Conservation (phyloP, 78 protist genomes). For the Diacronema lutheri region DNA sequence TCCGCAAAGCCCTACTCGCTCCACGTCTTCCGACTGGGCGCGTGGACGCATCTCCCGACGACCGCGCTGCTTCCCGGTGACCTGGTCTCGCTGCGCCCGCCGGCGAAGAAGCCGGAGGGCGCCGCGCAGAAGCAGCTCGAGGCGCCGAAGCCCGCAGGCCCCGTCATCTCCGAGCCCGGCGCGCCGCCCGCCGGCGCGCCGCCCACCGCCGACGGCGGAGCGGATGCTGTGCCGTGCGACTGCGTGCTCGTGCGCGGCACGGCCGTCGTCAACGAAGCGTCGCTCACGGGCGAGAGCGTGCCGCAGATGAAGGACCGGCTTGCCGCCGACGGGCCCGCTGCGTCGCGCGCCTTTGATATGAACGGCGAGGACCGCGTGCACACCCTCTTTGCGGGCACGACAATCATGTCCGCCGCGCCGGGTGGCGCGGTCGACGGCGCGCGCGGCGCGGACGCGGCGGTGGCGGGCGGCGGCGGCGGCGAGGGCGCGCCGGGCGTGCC, state of each 20-base stretch:
- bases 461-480: no score
- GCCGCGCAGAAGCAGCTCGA: neutral
- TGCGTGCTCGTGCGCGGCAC: conserved; percentile 29
- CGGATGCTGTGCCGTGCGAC: conserved; percentile 33
- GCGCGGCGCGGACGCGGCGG: neutral
- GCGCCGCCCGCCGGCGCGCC: neutral
- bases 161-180: neutral
- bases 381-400: conserved; percentile 41
- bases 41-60: neutral
- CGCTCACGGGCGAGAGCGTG: conserved; percentile 53
- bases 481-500: neutral
- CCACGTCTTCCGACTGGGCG: neutral
- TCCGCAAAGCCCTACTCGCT: conserved; percentile 3
- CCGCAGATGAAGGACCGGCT: conserved; percentile 56
- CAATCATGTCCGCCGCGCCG: neutral
- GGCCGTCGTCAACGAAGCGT: conserved; percentile 44
- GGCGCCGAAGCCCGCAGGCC: neutral
- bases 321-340: neutral
- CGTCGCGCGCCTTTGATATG: neutral
- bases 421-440: neutral
- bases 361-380: conserved; percentile 25
- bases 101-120: neutral
- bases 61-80: conserved; percentile 19
- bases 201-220: neutral
- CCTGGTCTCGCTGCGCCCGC: conserved; percentile 1